phyloP scores from a whole-genome alignment of 2,329 filamentous ascomycete species.

The Colletotrichum sp. region DNA sequence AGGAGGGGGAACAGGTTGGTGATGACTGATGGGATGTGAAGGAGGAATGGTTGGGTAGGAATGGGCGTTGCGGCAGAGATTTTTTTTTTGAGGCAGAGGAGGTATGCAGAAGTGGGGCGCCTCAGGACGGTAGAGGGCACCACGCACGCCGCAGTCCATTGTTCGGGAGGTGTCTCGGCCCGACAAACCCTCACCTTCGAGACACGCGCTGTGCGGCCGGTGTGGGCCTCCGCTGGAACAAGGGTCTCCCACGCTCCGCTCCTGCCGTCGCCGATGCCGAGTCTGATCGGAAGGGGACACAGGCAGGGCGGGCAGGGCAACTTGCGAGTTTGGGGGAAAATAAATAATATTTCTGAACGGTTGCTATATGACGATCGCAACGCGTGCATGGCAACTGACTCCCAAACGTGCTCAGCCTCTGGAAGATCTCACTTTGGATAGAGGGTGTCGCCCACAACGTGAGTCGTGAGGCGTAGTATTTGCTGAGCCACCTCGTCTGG shows the following conservation, averaged over 20 bases:
- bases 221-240: not conserved
- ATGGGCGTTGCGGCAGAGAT: not conserved
- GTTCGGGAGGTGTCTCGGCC: constrained; percentile 14
- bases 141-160: not conserved
- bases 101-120: not conserved
- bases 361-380: not conserved
- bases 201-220: not conserved
- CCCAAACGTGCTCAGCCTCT: not conserved
- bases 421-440: not conserved
- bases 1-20: not conserved
- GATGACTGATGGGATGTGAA: not conserved
- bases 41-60: not conserved
- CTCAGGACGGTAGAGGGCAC: not conserved
- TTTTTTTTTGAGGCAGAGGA: not conserved
- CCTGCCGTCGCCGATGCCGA: not conserved
- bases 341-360: not conserved
- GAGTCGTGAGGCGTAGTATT: not conserved
- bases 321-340: not conserved
- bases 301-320: not conserved
- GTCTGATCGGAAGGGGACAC: not conserved
- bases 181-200: not conserved
- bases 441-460: not conserved
- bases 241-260: not conserved
- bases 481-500: not conserved
- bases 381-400: not conserved